These are phyloP conservation scores for Aegilops longissima DNA, from an alignment of 176 grass and related monocot species.

Conservation along the genomic window DNA sequence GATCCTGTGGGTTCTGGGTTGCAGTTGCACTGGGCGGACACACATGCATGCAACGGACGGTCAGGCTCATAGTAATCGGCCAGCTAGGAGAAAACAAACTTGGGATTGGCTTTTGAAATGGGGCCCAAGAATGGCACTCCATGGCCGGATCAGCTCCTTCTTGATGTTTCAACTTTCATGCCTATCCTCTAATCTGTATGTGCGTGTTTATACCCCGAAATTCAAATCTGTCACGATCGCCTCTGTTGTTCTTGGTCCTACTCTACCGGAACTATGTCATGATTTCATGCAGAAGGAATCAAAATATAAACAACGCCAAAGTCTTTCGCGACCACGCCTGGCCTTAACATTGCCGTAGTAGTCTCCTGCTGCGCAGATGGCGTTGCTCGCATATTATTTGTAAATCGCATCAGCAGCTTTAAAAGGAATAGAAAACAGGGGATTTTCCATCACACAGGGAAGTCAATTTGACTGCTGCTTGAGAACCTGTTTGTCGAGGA, in stretches of 20 bases:
- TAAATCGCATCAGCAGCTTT: too few relatives aligned
- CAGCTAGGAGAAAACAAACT: conserved; percentile 17
- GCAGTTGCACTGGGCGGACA: neutral
- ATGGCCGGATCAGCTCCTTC: neutral
- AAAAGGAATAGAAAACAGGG: too few relatives aligned
- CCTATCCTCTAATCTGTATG: neutral
- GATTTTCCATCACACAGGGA: too few relatives aligned
- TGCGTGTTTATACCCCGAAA: neutral
- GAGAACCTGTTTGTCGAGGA: too few relatives aligned
- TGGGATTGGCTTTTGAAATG: conserved; percentile 1
- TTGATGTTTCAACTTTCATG: neutral
- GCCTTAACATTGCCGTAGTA: too few relatives aligned
- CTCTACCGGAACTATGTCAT: neutral
- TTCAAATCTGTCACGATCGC: neutral
- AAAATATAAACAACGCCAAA: too few relatives aligned
- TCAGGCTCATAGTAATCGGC: neutral
- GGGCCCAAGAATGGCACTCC: neutral
- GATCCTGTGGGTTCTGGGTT: neutral
- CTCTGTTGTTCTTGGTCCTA: neutral
- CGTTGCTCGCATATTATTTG: too few relatives aligned
- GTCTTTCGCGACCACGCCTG: too few relatives aligned
- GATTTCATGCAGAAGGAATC: neutral
- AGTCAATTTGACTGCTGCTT: too few relatives aligned
- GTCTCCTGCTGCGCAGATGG: too few relatives aligned
- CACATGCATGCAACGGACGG: neutral